Evolutionary conservation across 805 yeast species (phyloP), one percentile per base, ranked within the genome.

Genomic region (Lipomyces lipofer): DNA sequence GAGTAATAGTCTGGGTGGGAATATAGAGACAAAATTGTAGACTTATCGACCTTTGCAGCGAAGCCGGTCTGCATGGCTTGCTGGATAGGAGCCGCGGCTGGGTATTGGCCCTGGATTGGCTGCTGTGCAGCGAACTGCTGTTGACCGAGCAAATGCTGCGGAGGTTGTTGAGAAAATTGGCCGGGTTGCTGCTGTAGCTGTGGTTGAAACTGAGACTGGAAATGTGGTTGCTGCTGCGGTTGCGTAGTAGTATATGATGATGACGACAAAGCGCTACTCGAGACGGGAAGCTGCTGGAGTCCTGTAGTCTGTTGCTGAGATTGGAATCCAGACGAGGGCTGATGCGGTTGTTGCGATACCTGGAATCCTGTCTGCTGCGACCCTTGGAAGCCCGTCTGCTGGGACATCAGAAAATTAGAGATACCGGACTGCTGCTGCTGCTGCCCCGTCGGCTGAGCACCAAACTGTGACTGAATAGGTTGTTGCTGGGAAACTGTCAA

Each of bases 401-500:
- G 56, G 19, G 51, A 13, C 15, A 28, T 9, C 35, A 43, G 10
- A 5, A 28, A 25, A 17, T n/a, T 40, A 24, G 8, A 33, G n/a
- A 21, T 35, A 2, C 43, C 49, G 43, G 57, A 30, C 39, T 29
- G 49, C 38, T 48, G 52, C 9, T 49, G 57, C 29, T 32, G 36
- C n/a, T 43, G 39, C 13, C 30, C 22, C 43, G 43, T 49, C 17
- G 48, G 43, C 36, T 56, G 67, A 19, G 47, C n/a, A n/a, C n/a
- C n/a, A n/a, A n/a, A n/a, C n/a, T n/a, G 60, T 47, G 52, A 63
- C 42, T 45, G 61, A 38, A 46, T 49, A 27, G 58, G 63, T 38
- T 47, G 60, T 39, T 52, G 56, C 52, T 62, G 66, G 38, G 56
- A 57, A 13, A 21, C 59, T 33, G 60, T 64, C 30, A 58, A 63